Evolutionary conservation across 176 grass and related monocot species (phyloP).

Genomic region (Aegilops longissima): DNA sequence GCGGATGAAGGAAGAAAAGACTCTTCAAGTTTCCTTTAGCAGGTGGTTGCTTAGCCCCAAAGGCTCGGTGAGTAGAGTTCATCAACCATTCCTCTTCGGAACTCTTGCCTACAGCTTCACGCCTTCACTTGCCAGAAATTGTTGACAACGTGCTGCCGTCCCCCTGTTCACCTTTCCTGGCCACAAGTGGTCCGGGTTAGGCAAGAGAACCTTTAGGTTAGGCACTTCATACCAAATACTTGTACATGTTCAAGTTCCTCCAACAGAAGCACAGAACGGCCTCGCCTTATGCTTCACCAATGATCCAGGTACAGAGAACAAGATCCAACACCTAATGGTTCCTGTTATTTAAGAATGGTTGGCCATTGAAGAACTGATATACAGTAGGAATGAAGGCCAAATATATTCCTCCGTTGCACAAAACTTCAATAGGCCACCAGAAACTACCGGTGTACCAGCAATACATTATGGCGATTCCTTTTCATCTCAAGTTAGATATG

Average conservation of each 20-base stretch:
- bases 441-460: not conserved
- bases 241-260: not conserved
- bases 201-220: conserved; percentile 47
- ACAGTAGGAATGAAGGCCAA: not conserved
- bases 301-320: not conserved
- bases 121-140: conserved; percentile 19
- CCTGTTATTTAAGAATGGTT: not conserved
- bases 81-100: conserved; percentile 21
- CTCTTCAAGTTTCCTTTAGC: conserved; percentile 20
- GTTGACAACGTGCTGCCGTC: conserved; percentile 16
- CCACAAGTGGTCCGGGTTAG: conserved; percentile 40
- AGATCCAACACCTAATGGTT: not conserved
- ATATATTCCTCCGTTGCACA: not conserved
- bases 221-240: conserved; percentile 31
- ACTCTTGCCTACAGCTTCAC: conserved; percentile 1
- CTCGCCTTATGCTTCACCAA: not conserved
- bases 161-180: conserved; percentile 13
- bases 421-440: not conserved
- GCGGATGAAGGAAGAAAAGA: not conserved
- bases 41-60: conserved; percentile 45
- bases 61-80: conserved; percentile 25
- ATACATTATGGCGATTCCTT: not conserved
- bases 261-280: not conserved
- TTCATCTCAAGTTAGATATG: conserved; percentile 21
- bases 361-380: not conserved